Percentiles rank a stretch among this genome's conserved stretches.
These are phyloP conservation scores for Penicillium bovifimosum DNA, from an alignment of 495 filamentous ascomycete species.

Conservation along the genomic window DNA sequence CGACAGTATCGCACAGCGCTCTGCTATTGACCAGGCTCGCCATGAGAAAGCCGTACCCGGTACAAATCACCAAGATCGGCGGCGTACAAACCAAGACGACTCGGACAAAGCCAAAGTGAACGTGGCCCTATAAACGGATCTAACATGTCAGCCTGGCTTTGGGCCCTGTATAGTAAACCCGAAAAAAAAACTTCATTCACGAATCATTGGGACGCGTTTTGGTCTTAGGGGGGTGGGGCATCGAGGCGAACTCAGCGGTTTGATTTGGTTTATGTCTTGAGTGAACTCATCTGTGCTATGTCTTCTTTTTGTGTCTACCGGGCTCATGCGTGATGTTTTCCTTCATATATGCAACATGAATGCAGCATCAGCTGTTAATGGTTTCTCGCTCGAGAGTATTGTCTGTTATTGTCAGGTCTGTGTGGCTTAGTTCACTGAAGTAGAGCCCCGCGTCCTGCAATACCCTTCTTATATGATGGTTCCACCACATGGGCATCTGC, in stretches of 20 bases:
- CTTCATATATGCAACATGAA: conserved; percentile 11
- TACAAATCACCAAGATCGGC: conserved; percentile 32
- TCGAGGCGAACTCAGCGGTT: conserved; percentile 43
- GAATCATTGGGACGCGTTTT: conserved; percentile 42
- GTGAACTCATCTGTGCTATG: conserved; percentile 19
- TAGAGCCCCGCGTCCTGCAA: background rate
- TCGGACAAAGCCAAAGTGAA: conserved; percentile 42
- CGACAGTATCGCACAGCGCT: conserved; percentile 73
- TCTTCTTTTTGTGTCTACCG: conserved; percentile 13
- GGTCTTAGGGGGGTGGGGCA: conserved; percentile 36
- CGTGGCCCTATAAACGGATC: conserved; percentile 27
- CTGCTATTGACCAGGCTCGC: conserved; percentile 73
- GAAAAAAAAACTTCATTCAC: conserved; percentile 30
- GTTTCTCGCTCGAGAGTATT: background rate
- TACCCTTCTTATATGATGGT: background rate
- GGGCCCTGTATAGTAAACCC: conserved; percentile 45
- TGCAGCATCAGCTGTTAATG: conserved; percentile 4
- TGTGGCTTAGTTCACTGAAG: background rate
- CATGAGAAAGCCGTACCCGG: conserved; percentile 59
- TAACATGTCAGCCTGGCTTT: conserved; percentile 24
- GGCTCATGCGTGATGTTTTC: conserved; percentile 25
- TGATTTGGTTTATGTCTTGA: conserved; percentile 34
- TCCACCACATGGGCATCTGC: too few relatives aligned
- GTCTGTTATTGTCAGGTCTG: background rate
- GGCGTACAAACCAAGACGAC: conserved; percentile 45